phyloP scores from a whole-genome alignment of 495 filamentous ascomycete genomes.

The Penicillium malachiteum region DNA sequence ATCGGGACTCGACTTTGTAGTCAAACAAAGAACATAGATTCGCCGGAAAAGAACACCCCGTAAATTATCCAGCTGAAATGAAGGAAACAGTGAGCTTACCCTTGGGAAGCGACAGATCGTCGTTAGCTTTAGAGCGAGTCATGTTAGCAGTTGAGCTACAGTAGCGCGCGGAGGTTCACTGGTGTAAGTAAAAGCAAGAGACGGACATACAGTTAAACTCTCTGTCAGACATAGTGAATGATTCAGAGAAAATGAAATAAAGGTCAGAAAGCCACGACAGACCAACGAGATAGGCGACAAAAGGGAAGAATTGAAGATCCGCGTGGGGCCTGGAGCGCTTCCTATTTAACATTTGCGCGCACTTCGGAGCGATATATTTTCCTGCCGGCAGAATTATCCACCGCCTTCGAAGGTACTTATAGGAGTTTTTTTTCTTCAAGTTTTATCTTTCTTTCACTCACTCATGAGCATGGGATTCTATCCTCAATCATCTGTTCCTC shows the following conservation, averaged over 20 bases:
- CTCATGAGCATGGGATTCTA: constrained; percentile 3
- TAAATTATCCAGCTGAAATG: not conserved
- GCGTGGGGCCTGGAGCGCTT: constrained; percentile 17
- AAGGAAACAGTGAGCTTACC: constrained; percentile 42
- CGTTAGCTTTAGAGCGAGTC: constrained; percentile 57
- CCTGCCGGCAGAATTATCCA: constrained; percentile 29
- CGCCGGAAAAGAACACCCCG: not conserved
- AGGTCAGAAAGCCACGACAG: not conserved
- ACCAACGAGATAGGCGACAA: not conserved
- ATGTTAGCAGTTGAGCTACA: constrained; percentile 21
- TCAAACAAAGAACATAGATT: no score
- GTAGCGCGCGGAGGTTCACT: not conserved
- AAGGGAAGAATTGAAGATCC: constrained; percentile 8
- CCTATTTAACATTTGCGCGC: constrained; percentile 12
- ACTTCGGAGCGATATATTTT: constrained; percentile 21
- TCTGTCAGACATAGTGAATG: constrained; percentile 77
- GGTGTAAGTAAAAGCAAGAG: constrained; percentile 1
- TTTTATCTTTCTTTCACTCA: constrained; percentile 23
- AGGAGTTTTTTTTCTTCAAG: constrained; percentile 23
- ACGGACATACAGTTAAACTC: constrained; percentile 73
- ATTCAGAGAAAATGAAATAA: not conserved
- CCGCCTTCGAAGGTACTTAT: constrained; percentile 24
- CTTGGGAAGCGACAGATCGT: constrained; percentile 94
- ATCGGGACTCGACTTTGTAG: no score
- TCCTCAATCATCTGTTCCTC: constrained; percentile 4